Base-by-base conservation (phyloP, 495 filamentous ascomycete genomes). In the Neurospora discreta region DNA sequence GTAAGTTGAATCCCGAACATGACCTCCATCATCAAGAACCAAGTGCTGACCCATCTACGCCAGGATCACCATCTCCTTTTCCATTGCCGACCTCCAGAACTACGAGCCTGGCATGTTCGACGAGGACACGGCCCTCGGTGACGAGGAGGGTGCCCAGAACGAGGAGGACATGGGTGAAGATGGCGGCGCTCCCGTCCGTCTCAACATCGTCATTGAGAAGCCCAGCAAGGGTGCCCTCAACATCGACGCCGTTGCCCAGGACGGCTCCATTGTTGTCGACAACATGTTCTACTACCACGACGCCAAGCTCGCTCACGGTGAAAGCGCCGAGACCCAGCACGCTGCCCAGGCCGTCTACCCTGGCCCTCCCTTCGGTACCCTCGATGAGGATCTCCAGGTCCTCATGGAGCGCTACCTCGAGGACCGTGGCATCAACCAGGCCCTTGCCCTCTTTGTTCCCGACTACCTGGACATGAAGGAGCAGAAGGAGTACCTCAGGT, bases 381-480 rank as follows among this genome's bases (percentile, higher is more conserved):
- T 99, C 46, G 95, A 99, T 80, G 94, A 97, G 84, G 95, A 98
- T 77, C 87, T 99, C 44, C 94, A 98, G 84, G 85, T 92, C 70
- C 84, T 97, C 78, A 83, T 98, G 79, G 95, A 98, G 87, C 89
- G 92, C 73, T 98, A 95, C 84, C 86, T 99, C 71, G 94, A 97
- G 81, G 95, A 96, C 86, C 87, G 95, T 76, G 95, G 95, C 72
- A 87, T 99, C 82, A 92, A 95, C 78, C 90, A 92, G 72, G 87
- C 90, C 73, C 86, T 99, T 77, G 94, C 93, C 71, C 83, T 93
- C 74, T 97, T 97, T 82, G 89, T 97, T 69, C 94, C 94, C 69
- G 95, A 98, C 79, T 99, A 97, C 84, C 95, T 98, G 78, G 93
- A 98, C 81, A 89, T 91, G 82, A 99, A 99, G 90, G 95, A 99